Evolutionary conservation across 257 asterid species (phyloP).

Genomic region (Salvia hispanica): DNA sequence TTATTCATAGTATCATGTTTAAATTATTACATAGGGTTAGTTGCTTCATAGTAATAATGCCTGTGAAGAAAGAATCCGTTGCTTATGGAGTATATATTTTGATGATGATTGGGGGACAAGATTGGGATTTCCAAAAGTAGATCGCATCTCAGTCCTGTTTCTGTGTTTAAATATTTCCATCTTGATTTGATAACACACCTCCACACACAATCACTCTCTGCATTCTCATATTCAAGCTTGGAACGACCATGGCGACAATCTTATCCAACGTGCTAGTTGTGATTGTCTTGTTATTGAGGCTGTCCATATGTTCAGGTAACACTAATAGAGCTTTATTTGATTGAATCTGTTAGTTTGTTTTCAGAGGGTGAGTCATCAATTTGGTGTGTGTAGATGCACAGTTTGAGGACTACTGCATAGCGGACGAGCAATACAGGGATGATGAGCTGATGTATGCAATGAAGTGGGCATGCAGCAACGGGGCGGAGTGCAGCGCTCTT

Average conservation of each 20-base stretch:
- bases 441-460: slow-evolving; percentile 44
- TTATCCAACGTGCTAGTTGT: slow-evolving; percentile 33
- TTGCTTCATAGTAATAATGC: background rate
- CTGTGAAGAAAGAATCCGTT: background rate
- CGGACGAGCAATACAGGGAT: slow-evolving; percentile 70
- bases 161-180: slow-evolving; percentile 21
- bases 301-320: slow-evolving; percentile 47
- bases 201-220: background rate
- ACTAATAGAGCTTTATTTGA: background rate
- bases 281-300: slow-evolving; percentile 32
- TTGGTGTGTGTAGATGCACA: slow-evolving; percentile 46
- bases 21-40: background rate
- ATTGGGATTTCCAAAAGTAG: slow-evolving; percentile 29
- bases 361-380: no score
- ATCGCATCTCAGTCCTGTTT: slow-evolving; percentile 31
- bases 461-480: slow-evolving; percentile 73
- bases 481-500: slow-evolving; percentile 62
- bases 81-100: background rate
- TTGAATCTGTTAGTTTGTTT: background rate
- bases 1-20: background rate
- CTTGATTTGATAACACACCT: background rate
- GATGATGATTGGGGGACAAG: slow-evolving; percentile 23
- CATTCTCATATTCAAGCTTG: slow-evolving; percentile 11
- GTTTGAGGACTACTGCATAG: slow-evolving; percentile 69
- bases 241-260: slow-evolving; percentile 23